Conservation (phyloP, 2,329 filamentous ascomycete species). For the Aspergillus fijiensis region DNA sequence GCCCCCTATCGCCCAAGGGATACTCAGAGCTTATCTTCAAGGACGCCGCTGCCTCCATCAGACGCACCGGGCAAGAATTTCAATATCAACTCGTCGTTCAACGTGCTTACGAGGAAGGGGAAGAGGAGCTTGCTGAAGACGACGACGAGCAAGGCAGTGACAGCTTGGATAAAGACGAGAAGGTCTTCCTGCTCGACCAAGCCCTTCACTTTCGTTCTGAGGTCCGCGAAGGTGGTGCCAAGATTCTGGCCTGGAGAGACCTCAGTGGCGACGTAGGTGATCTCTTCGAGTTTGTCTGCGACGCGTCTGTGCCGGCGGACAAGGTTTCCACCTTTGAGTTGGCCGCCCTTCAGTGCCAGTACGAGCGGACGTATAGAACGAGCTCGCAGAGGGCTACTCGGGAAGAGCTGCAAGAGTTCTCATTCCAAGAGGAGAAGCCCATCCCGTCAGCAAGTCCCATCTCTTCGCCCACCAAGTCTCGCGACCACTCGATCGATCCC, state of each 20-base stretch:
- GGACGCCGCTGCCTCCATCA: slow-evolving; percentile 88
- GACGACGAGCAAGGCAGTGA: slow-evolving; percentile 80
- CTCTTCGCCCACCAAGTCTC: slow-evolving; percentile 47
- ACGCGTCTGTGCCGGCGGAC: slow-evolving; percentile 65
- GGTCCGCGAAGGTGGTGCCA: slow-evolving; percentile 74
- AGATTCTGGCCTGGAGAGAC: slow-evolving; percentile 91
- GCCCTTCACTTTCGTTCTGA: slow-evolving; percentile 83
- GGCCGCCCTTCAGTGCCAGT: slow-evolving; percentile 88
- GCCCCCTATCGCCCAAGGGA: slow-evolving; percentile 90
- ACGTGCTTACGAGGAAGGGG: slow-evolving; percentile 94
- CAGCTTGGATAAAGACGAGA: slow-evolving; percentile 92
- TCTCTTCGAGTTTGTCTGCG: slow-evolving; percentile 97
- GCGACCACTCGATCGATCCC: slow-evolving; percentile 36
- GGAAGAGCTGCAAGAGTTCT: slow-evolving; percentile 76
- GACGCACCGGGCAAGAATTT: slow-evolving; percentile 88
- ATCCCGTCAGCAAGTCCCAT: slow-evolving; percentile 62
- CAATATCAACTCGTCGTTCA: slow-evolving; percentile 98
- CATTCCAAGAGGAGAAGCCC: slow-evolving; percentile 65
- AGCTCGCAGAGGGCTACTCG: slow-evolving; percentile 77
- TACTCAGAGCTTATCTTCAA: slow-evolving; percentile 99
- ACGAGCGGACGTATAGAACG: slow-evolving; percentile 90
- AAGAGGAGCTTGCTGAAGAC: slow-evolving; percentile 89
- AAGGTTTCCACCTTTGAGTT: slow-evolving; percentile 79
- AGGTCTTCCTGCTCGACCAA: slow-evolving; percentile 94
- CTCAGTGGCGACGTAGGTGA: slow-evolving; percentile 90